Evolutionary conservation across 257 asterid genomes (phyloP), one percentile per base, ranked within the genome.

Genomic region (Scutellaria barbata): DNA sequence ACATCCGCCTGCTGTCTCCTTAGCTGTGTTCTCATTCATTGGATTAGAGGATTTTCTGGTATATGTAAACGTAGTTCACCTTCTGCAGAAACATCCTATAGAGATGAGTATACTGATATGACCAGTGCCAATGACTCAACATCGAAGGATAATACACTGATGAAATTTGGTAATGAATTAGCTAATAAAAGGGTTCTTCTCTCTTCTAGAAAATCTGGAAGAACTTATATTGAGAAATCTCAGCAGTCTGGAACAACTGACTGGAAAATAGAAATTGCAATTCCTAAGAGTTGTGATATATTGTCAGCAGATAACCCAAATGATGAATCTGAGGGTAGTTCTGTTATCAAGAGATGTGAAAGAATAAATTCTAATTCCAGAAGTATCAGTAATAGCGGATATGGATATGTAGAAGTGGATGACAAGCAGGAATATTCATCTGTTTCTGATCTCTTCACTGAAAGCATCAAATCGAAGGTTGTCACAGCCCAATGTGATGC

Each of bases 181-280:
- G 77, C 72, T 47, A 87, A 79, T 78, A 86, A 81, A 73, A 88
- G 83, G 79, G 74, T 75, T 77, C 92, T 92, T 63, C 79, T 81
- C 63, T 81, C 95, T 77, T 82, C 87, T 68, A 84, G 88, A 80
- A 86, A 76, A 74, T 39, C 84, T 42, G 88, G 83, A 59, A 84
- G 82, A 73, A 82, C 79, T 68, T 81, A 66, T 70, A 56, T 52
- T 43, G 96, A 87, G 58, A 90, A 86, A 69, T 76, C 86, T 84
- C 91, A 73, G 72, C 79, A 76, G 56, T 81, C 95, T 14, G 86
- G 74, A 69, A 75, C 85, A 76, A 83, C 66, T 76, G 91, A 89
- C 70, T 90, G 96, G 97, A 86, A 77, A 72, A 78, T 93, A 74
- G 97, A 93, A 72, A 82, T 87, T 76, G 92, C 95, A 67, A 75